Conservation (phyloP, 441 rosid genomes). For the Mallotus repandus region DNA sequence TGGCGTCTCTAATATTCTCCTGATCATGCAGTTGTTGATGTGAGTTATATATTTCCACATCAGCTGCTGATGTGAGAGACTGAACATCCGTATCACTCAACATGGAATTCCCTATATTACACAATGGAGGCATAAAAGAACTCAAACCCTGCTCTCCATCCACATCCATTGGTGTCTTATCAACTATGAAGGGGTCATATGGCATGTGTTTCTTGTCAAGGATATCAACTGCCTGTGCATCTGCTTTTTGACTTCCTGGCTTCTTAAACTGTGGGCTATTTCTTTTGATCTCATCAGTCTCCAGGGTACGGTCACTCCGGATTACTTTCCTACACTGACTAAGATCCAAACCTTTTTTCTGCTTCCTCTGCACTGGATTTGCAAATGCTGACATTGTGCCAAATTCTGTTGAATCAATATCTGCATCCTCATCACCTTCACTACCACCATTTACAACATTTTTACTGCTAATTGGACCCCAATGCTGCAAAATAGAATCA, state of each 20-base stretch:
- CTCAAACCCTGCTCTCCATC: conserved; percentile 26
- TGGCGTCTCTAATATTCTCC: conserved; percentile 18
- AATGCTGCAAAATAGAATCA: conserved; percentile 50
- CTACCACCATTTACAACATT: conserved; percentile 18
- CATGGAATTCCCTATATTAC: conserved; percentile 12
- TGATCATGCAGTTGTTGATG: conserved; percentile 17
- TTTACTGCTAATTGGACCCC: conserved; percentile 41
- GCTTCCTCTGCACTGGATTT: conserved; percentile 67
- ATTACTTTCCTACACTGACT: conserved; percentile 51
- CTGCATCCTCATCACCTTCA: conserved; percentile 36
- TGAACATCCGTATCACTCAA: conserved; percentile 20
- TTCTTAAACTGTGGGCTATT: conserved; percentile 22
- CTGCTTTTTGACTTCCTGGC: conserved; percentile 23
- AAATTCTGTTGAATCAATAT: conserved; percentile 37
- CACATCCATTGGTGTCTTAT: conserved; percentile 33
- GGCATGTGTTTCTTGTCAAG: conserved; percentile 15
- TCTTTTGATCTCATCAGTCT: conserved; percentile 20
- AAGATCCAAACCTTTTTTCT: conserved; percentile 56
- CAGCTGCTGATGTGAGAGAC: conserved; percentile 19
- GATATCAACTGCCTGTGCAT: conserved; percentile 20
- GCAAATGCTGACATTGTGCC: conserved; percentile 56
- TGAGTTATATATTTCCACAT: conserved; percentile 31
- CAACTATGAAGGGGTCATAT: conserved; percentile 21
- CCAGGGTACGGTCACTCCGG: conserved; percentile 31
- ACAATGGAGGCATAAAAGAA: conserved; percentile 9